Percentiles rank a stretch among this genome's conserved stretches.
Evolutionary conservation across 805 yeast genomes (phyloP).

Genomic region (Cyberlindnera veronae): DNA sequence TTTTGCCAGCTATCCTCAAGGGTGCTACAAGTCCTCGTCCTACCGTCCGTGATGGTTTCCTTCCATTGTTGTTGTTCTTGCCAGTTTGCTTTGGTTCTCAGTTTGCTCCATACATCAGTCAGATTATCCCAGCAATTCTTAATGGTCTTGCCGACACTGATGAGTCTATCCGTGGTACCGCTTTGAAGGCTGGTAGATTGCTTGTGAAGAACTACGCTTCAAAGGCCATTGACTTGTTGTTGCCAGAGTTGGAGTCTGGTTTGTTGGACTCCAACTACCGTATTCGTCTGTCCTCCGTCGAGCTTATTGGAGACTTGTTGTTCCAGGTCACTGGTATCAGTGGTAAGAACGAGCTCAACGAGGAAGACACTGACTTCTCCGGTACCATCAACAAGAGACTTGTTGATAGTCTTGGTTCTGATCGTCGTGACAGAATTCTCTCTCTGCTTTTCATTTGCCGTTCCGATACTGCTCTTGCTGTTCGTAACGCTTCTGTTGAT

Average conservation of each 20-base stretch:
- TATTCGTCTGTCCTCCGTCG: conserved; percentile 90
- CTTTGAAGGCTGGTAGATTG: conserved; percentile 89
- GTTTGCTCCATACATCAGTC: conserved; percentile 82
- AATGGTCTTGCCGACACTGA: conserved; percentile 87
- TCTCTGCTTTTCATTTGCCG: conserved; percentile 91
- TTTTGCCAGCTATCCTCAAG: conserved; percentile 73
- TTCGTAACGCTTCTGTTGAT: conserved; percentile 84
- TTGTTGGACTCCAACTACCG: conserved; percentile 77
- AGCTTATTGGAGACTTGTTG: conserved; percentile 89
- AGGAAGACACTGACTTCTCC: conserved; percentile 44
- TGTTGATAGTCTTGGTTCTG: conserved; percentile 77
- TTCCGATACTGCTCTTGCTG: conserved; percentile 83
- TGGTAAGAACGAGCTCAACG: conserved; percentile 67
- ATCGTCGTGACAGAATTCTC: conserved; percentile 82
- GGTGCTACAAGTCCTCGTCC: conserved; percentile 66
- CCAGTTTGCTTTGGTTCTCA: conserved; percentile 94
- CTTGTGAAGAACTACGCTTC: conserved; percentile 88
- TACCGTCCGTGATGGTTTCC: conserved; percentile 83
- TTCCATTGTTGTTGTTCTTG: conserved; percentile 82
- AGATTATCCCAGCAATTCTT: conserved; percentile 87
- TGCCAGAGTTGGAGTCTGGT: conserved; percentile 93
- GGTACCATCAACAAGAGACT: conserved; percentile 60
- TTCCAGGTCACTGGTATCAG: conserved; percentile 92
- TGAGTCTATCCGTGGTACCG: conserved; percentile 83
- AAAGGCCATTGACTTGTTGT: conserved; percentile 85